Percentiles rank a stretch among this genome's conserved stretches.
Evolutionary conservation across 148 eudicot genomes (phyloP).

Genomic region (Diospyros kaki): DNA sequence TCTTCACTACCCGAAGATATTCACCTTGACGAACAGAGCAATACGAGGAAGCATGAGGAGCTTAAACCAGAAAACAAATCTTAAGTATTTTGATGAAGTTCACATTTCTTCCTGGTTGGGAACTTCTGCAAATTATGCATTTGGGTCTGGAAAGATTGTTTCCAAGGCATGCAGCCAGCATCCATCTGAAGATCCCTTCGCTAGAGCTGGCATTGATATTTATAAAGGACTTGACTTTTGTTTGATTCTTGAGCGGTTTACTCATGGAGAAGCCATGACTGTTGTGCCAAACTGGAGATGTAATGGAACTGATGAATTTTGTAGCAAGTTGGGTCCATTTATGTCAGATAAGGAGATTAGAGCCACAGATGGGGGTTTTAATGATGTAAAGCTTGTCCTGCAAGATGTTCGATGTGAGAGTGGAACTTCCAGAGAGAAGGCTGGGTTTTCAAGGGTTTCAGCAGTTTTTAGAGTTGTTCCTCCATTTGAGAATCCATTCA

Average conservation of each 20-base stretch:
- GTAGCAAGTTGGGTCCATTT: slow-evolving; percentile 88
- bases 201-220: slow-evolving; percentile 31
- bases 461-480: slow-evolving; percentile 67
- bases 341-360: slow-evolving; percentile 43
- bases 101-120: slow-evolving; percentile 49
- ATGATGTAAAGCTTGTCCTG: slow-evolving; percentile 47
- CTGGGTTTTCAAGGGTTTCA: slow-evolving; percentile 38
- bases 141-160: slow-evolving; percentile 40
- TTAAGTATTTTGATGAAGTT: slow-evolving; percentile 73
- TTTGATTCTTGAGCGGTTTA: slow-evolving; percentile 33
- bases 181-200: slow-evolving; percentile 43
- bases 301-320: slow-evolving; percentile 65
- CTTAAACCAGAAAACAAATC: slow-evolving; percentile 46
- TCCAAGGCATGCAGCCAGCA: slow-evolving; percentile 67
- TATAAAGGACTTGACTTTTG: slow-evolving; percentile 77
- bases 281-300: slow-evolving; percentile 84
- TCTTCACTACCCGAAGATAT: slow-evolving; percentile 56
- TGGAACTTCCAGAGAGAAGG: slow-evolving; percentile 17
- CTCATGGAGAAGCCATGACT: slow-evolving; percentile 38
- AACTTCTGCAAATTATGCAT: slow-evolving; percentile 44
- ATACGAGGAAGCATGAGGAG: slow-evolving; percentile 71
- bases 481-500: slow-evolving; percentile 39
- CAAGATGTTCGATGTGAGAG: slow-evolving; percentile 63
- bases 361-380: slow-evolving; percentile 72
- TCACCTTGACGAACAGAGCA: slow-evolving; percentile 43